Evolutionary conservation across 1,284 basidiomycete species (phyloP).

Genomic region (Tausonia pullulans): DNA sequence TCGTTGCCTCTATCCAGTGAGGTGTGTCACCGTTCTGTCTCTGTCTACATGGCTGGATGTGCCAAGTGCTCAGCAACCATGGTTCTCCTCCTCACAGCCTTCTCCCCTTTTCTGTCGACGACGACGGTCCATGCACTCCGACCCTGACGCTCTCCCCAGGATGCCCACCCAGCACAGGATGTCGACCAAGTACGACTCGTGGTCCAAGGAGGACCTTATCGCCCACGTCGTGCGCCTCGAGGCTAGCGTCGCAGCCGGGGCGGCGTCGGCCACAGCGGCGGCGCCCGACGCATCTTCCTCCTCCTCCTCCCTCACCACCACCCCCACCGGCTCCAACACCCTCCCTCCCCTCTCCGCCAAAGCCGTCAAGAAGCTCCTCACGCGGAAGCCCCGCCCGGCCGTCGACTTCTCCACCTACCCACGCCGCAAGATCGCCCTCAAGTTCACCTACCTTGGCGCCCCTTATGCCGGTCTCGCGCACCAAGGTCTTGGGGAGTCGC

Average conservation of each 20-base stretch:
- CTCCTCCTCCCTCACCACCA: neutral
- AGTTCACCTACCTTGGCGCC: constrained; percentile 85
- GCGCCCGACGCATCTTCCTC: neutral
- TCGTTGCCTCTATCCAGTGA: too few species aligned
- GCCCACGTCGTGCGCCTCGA: constrained; percentile 38
- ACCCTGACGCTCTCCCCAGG: too few species aligned
- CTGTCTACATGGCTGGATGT: too few species aligned
- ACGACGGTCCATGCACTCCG: too few species aligned
- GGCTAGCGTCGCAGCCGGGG: constrained; percentile 2
- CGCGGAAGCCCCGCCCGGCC: neutral
- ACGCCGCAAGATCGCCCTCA: constrained; percentile 73
- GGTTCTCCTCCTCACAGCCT: neutral
- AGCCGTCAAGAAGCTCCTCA: neutral
- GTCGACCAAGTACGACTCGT: constrained; percentile 11
- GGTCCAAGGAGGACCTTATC: constrained; percentile 48
- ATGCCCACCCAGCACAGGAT: neutral
- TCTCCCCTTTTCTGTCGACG: too few species aligned
- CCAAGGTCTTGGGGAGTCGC: constrained; percentile 40
- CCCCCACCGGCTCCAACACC: neutral
- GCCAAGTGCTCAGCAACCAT: neutral
- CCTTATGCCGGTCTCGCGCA: constrained; percentile 83
- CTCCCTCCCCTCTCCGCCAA: too few species aligned
- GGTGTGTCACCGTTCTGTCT: too few species aligned
- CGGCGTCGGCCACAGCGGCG: constrained; percentile 1
- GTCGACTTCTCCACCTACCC: constrained; percentile 2